Conservation (phyloP, 768 basidiomycete species). For the Kwoniella sp. region DNA sequence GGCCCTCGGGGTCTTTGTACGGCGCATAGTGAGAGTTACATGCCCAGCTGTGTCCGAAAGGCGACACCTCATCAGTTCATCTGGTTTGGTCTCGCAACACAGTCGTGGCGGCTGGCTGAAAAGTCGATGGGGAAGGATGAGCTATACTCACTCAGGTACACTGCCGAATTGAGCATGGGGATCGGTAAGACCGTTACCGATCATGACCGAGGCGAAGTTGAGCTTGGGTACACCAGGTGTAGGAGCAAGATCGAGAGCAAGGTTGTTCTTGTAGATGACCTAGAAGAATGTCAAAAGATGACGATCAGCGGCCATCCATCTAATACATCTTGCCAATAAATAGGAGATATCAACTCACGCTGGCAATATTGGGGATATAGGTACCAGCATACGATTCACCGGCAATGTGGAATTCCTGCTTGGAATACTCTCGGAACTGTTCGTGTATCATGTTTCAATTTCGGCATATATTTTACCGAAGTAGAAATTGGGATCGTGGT, state of each 20-base stretch:
- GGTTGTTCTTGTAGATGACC: constrained; percentile 76
- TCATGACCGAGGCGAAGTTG: constrained; percentile 78
- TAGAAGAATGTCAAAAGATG: not conserved
- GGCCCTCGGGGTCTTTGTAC: constrained; percentile 63
- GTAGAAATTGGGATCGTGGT: too few species aligned
- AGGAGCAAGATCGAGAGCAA: constrained; percentile 42
- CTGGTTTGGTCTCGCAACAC: too few species aligned
- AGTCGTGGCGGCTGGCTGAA: too few species aligned
- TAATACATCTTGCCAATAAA: not conserved
- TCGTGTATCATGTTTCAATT: constrained; percentile 70
- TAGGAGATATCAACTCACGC: constrained; percentile 43
- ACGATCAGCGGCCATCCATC: not conserved
- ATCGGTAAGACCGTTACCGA: constrained; percentile 83
- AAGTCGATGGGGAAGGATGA: not conserved
- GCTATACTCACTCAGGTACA: constrained; percentile 64
- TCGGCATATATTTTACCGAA: too few species aligned
- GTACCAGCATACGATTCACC: constrained; percentile 65
- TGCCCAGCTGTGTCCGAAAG: too few species aligned
- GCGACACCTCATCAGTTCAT: too few species aligned
- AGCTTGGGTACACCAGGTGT: constrained; percentile 65
- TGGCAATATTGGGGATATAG: constrained; percentile 84
- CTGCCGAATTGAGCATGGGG: constrained; percentile 77
- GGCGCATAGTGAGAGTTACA: constrained; percentile 58
- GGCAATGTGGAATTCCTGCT: constrained; percentile 55
- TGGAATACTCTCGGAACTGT: constrained; percentile 51